These are phyloP conservation scores for Aureobasidium sp. DNA, from an alignment of 2,329 filamentous ascomycete species.

Conservation along the genomic window DNA sequence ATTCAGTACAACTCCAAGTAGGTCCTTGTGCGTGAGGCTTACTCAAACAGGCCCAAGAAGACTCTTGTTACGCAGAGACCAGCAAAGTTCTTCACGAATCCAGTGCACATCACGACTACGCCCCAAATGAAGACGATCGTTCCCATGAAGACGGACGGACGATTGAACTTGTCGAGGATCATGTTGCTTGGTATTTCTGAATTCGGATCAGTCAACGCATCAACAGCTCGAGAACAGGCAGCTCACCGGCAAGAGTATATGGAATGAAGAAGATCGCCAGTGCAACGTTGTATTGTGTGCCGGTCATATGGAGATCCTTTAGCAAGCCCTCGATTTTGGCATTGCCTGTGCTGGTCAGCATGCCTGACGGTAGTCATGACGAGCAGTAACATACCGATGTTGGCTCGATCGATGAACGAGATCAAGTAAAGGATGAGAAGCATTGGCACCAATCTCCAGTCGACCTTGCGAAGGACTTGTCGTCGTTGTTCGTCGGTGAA, in stretches of 20 bases:
- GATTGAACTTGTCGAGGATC: constrained; percentile 61
- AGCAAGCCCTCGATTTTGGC: constrained; percentile 51
- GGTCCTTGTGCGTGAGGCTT: background rate
- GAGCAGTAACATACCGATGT: background rate
- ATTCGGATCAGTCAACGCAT: constrained; percentile 32
- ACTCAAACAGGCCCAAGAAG: constrained; percentile 57
- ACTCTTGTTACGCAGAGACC: constrained; percentile 41
- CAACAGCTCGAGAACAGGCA: constrained; percentile 36
- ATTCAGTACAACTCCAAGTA: constrained; percentile 11
- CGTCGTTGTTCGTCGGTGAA: constrained; percentile 45
- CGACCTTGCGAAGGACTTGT: background rate
- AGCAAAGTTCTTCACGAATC: constrained; percentile 36
- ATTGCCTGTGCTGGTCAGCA: constrained; percentile 67
- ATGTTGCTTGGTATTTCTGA: constrained; percentile 59
- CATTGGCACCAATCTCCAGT: constrained; percentile 17
- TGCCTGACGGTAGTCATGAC: background rate
- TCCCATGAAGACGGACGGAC: constrained; percentile 37
- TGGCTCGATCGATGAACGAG: constrained; percentile 50
- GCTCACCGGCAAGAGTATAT: constrained; percentile 27
- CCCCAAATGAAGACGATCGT: constrained; percentile 30
- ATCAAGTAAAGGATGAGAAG: constrained; percentile 65
- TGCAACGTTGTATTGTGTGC: constrained; percentile 50
- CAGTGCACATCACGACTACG: constrained; percentile 37
- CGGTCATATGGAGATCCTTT: constrained; percentile 53
- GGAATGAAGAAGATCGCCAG: background rate